Evolutionary conservation across 768 basidiomycete genomes (phyloP).

Genomic region (Calocera cornea): DNA sequence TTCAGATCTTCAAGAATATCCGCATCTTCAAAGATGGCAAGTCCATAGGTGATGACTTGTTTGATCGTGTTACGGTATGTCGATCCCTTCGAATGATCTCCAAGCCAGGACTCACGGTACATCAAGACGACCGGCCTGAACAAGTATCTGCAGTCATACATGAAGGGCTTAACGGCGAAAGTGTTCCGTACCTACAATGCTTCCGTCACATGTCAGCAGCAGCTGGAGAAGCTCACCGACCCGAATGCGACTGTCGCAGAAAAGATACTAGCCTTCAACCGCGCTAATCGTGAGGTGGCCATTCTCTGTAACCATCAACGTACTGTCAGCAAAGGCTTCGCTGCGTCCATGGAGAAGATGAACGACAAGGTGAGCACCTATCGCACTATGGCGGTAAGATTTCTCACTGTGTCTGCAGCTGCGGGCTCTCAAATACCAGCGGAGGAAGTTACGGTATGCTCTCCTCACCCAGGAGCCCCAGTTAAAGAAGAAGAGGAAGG

Average conservation of each 20-base stretch:
- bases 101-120: neutral
- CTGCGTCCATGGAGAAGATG: slow-evolving; percentile 90
- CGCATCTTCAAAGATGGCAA: slow-evolving; percentile 94
- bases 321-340: slow-evolving; percentile 82
- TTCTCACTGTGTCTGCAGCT: slow-evolving; percentile 36
- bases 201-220: slow-evolving; percentile 85
- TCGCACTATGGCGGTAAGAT: neutral
- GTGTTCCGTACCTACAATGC: slow-evolving; percentile 99
- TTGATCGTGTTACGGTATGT: slow-evolving; percentile 87
- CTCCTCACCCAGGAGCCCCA: slow-evolving; percentile 66
- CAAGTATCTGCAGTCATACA: slow-evolving; percentile 82
- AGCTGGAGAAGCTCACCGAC: slow-evolving; percentile 63
- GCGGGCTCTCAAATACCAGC: slow-evolving; percentile 82
- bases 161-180: slow-evolving; percentile 97
- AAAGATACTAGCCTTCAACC: slow-evolving; percentile 93
- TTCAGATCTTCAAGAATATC: slow-evolving; percentile 95
- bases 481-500: slow-evolving; percentile 63
- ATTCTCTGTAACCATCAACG: slow-evolving; percentile 99
- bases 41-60: slow-evolving; percentile 71
- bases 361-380: slow-evolving; percentile 56
- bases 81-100: neutral
- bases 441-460: slow-evolving; percentile 88
- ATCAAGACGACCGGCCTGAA: slow-evolving; percentile 71
- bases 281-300: slow-evolving; percentile 92
- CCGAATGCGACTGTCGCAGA: slow-evolving; percentile 57